These are phyloP conservation scores for Aeminium ludgeri DNA, from an alignment of 495 filamentous ascomycete genomes.

Conservation along the genomic window DNA sequence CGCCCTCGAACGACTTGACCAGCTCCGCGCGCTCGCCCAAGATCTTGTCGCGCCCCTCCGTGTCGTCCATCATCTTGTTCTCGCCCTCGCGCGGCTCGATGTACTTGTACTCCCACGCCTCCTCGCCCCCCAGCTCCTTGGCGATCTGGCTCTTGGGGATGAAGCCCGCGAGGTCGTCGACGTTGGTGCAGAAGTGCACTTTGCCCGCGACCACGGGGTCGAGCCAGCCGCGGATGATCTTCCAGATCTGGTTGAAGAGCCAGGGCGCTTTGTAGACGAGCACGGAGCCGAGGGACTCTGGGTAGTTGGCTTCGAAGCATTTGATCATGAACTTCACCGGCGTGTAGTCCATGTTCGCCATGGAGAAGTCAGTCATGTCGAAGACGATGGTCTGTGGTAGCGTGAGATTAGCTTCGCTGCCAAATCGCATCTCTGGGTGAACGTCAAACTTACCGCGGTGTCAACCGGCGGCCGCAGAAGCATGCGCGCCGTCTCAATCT, in stretches of 20 bases:
- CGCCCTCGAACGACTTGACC: conserved; percentile 51
- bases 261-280: conserved; percentile 96
- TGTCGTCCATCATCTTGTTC: conserved; percentile 55
- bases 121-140: conserved; percentile 65
- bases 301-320: conserved; percentile 98
- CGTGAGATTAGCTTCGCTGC: not conserved
- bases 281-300: conserved; percentile 76
- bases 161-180: conserved; percentile 62
- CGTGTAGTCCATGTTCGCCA: conserved; percentile 96
- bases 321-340: conserved; percentile 99
- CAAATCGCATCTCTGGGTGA: too few species aligned
- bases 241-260: conserved; percentile 75
- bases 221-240: conserved; percentile 86
- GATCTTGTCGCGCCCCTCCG: conserved; percentile 41
- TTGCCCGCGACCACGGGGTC: conserved; percentile 92
- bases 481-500: conserved; percentile 82
- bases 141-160: conserved; percentile 54
- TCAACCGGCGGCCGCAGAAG: conserved; percentile 66
- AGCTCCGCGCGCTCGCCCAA: conserved; percentile 40
- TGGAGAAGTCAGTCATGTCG: conserved; percentile 82
- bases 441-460: conserved; percentile 60
- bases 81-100: conserved; percentile 57
- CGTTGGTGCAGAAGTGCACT: conserved; percentile 80
- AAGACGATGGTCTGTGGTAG: conserved; percentile 58
- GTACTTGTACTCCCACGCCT: conserved; percentile 68